Evolutionary conservation across 2,329 filamentous ascomycete genomes (phyloP).

Genomic region (Beauveria sp.): DNA sequence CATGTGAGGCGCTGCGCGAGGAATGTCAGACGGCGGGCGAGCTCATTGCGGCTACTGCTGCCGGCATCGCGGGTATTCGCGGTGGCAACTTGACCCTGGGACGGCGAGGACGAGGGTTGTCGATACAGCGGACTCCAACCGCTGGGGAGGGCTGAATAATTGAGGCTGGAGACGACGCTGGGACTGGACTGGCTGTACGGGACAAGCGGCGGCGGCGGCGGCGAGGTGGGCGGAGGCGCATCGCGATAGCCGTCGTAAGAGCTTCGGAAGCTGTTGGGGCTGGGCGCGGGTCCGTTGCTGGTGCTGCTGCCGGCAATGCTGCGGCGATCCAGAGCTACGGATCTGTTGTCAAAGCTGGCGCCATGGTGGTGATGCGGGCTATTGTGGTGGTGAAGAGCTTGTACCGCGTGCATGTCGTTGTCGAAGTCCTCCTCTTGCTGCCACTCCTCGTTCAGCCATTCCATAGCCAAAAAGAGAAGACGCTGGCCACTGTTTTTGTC

Average conservation of each 20-base stretch:
- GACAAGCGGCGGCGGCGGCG: background rate
- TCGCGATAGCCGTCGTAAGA: conserved; percentile 2
- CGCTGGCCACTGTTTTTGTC: background rate
- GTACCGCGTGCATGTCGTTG: conserved; percentile 11
- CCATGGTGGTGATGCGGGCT: background rate
- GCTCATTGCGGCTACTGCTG: conserved; percentile 29
- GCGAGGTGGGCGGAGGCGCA: background rate
- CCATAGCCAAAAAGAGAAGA: conserved; percentile 6
- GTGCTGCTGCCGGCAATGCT: conserved; percentile 4
- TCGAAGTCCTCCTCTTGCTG: conserved; percentile 9
- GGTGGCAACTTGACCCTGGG: background rate
- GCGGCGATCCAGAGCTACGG: conserved; percentile 10
- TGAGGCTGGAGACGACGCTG: conserved; percentile 10
- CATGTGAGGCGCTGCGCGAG: conserved; percentile 31
- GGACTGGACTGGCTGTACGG: conserved; percentile 10
- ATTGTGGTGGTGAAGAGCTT: background rate
- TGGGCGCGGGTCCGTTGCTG: background rate
- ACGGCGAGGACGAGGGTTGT: background rate
- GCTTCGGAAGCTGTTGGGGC: conserved; percentile 5
- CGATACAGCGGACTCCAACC: conserved; percentile 10
- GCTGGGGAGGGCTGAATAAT: conserved; percentile 4
- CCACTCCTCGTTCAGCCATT: conserved; percentile 11
- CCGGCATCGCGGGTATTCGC: background rate
- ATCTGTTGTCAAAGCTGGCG: background rate
- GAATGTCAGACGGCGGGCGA: conserved; percentile 34